Evolutionary conservation across 2,329 filamentous ascomycete genomes (phyloP).

Genomic region (Alternaria angustiovoidea): DNA sequence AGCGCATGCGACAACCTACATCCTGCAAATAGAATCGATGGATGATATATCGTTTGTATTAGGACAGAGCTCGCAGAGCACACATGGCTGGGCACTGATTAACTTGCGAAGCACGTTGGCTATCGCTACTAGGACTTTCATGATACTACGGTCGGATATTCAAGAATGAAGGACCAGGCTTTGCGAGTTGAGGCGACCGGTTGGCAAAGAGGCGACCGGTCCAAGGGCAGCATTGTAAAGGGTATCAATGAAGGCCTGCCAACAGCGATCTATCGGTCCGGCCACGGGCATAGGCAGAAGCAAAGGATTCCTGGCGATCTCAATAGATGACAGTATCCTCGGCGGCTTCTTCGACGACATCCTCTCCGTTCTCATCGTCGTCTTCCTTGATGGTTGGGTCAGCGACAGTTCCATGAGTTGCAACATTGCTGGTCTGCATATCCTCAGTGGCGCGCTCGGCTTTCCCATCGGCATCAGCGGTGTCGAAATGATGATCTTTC

Average conservation of each 20-base stretch:
- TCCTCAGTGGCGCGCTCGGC: constrained; percentile 22
- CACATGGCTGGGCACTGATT: not conserved
- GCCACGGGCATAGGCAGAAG: not conserved
- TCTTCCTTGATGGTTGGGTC: constrained; percentile 53
- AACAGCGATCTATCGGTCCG: constrained; percentile 1
- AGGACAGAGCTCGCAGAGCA: not conserved
- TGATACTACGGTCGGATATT: not conserved
- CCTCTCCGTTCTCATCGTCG: constrained; percentile 76
- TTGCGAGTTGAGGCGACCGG: not conserved
- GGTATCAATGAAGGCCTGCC: not conserved
- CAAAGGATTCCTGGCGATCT: constrained; percentile 30
- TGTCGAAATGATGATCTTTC: constrained; percentile 34
- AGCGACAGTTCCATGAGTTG: constrained; percentile 38
- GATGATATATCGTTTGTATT: not conserved
- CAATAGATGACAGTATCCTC: constrained; percentile 94
- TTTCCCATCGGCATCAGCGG: constrained; percentile 27
- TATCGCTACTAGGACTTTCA: not conserved
- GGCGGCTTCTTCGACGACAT: constrained; percentile 77
- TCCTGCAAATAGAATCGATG: not conserved
- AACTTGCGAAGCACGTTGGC: not conserved
- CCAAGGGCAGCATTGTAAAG: not conserved
- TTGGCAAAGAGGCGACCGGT: not conserved
- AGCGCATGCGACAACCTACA: not conserved
- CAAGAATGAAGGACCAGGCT: not conserved
- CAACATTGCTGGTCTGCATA: constrained; percentile 26